Evolutionary conservation across 2,329 filamentous ascomycete species (phyloP).

Genomic region (Aspergillus novoparasiticus): DNA sequence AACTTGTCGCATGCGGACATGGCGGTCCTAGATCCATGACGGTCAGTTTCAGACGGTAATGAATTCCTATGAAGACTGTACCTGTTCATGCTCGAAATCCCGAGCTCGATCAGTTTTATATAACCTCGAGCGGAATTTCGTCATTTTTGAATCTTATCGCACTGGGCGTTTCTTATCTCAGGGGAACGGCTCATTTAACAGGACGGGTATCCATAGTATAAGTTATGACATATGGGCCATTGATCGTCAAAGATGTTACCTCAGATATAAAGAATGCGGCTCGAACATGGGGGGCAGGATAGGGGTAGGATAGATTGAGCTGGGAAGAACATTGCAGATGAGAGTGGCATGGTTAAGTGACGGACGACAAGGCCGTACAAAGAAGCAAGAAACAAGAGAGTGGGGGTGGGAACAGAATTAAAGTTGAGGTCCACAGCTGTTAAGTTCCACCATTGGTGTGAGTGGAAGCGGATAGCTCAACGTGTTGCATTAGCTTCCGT

Average conservation of each 20-base stretch:
- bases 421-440: conserved; percentile 1
- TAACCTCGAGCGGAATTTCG: conserved; percentile 38
- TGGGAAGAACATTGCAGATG: not conserved
- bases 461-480: not conserved
- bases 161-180: not conserved
- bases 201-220: not conserved
- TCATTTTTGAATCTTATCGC: conserved; percentile 25
- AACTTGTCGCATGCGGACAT: conserved; percentile 47
- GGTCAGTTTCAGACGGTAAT: not conserved
- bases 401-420: not conserved
- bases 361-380: too few relatives aligned
- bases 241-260: not conserved
- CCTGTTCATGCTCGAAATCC: conserved; percentile 49
- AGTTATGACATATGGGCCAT: not conserved
- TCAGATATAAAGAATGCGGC: not conserved
- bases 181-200: not conserved
- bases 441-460: conserved; percentile 1
- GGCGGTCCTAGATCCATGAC: conserved; percentile 36
- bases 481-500: conserved; percentile 11
- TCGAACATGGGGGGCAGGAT: not conserved
- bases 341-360: not conserved
- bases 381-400: not conserved
- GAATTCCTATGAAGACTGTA: conserved; percentile 13
- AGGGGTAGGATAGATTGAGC: not conserved
- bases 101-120: conserved; percentile 48